These are phyloP conservation scores for Erigeron philadelphicus DNA, from an alignment of 140 eudicot genomes.

Conservation along the genomic window DNA sequence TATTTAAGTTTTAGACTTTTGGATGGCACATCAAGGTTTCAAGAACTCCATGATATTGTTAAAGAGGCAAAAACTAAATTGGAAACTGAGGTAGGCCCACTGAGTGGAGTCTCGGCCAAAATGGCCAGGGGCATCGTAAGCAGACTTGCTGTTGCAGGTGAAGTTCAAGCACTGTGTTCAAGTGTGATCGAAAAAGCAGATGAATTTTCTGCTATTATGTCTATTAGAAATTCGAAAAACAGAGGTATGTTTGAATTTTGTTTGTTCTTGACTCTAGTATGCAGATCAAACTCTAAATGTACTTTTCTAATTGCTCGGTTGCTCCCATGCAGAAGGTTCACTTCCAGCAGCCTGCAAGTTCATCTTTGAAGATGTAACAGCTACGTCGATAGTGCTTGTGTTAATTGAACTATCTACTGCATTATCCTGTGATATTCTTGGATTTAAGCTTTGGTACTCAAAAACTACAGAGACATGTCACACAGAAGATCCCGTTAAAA, in stretches of 20 bases:
- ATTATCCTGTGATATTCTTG: constrained; percentile 37
- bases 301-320: constrained; percentile 5
- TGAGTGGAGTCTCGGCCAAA: constrained; percentile 62
- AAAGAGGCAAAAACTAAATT: constrained; percentile 52
- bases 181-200: constrained; percentile 64
- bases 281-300: not conserved
- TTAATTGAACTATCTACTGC: constrained; percentile 56
- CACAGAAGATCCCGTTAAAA: constrained; percentile 49
- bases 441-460: constrained; percentile 74
- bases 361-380: constrained; percentile 58
- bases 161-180: constrained; percentile 66
- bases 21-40: constrained; percentile 69
- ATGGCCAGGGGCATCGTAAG: constrained; percentile 83
- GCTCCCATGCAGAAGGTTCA: constrained; percentile 56
- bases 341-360: constrained; percentile 88
- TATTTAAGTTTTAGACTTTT: constrained; percentile 63
- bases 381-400: constrained; percentile 56
- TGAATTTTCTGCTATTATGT: constrained; percentile 46
- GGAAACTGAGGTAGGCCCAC: constrained; percentile 77
- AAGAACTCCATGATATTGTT: constrained; percentile 59
- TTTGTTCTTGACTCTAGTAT: constrained; percentile 3
- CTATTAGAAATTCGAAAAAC: constrained; percentile 26
- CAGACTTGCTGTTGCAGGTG: constrained; percentile 68
- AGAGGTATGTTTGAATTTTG: constrained; percentile 37
- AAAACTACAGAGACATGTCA: constrained; percentile 48